Conservation (phyloP, 805 yeast species). For the Metschnikowia corniflorae region DNA sequence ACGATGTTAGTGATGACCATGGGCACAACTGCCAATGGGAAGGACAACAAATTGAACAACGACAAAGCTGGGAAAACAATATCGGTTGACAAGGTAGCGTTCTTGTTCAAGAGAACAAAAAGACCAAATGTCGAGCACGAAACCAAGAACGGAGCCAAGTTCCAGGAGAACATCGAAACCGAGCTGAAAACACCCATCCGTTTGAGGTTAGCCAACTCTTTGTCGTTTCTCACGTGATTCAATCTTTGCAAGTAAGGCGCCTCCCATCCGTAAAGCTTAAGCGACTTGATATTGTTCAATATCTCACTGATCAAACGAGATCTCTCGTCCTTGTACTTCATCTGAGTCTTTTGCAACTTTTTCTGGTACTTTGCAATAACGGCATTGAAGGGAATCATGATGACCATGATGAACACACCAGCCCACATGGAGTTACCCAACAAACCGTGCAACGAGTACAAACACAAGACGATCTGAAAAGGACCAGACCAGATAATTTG, state of each 20-base stretch:
- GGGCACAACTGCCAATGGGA: conserved; percentile 92
- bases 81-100: conserved; percentile 75
- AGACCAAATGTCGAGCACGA: conserved; percentile 86
- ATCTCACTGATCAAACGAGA: conserved; percentile 86
- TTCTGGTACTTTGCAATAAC: conserved; percentile 64
- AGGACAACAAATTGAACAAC: conserved; percentile 79
- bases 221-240: conserved; percentile 79
- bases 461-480: conserved; percentile 75
- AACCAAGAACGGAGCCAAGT: conserved; percentile 83
- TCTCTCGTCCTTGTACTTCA: conserved; percentile 89
- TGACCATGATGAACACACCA: conserved; percentile 74
- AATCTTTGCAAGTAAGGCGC: conserved; percentile 72
- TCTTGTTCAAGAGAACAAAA: conserved; percentile 57
- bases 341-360: conserved; percentile 74
- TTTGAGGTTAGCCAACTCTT: conserved; percentile 73
- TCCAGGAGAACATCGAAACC: conserved; percentile 71
- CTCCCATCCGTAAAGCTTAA: conserved; percentile 97
- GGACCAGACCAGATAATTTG: conserved; percentile 92
- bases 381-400: conserved; percentile 80
- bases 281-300: conserved; percentile 84
- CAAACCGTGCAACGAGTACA: conserved; percentile 64
- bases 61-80: conserved; percentile 89
- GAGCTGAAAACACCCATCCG: conserved; percentile 73
- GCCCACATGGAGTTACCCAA: conserved; percentile 95
- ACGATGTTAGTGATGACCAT: conserved; percentile 81